phyloP scores from a whole-genome alignment of 2,329 filamentous ascomycete species.

The Chrysoporthe puriensis region DNA sequence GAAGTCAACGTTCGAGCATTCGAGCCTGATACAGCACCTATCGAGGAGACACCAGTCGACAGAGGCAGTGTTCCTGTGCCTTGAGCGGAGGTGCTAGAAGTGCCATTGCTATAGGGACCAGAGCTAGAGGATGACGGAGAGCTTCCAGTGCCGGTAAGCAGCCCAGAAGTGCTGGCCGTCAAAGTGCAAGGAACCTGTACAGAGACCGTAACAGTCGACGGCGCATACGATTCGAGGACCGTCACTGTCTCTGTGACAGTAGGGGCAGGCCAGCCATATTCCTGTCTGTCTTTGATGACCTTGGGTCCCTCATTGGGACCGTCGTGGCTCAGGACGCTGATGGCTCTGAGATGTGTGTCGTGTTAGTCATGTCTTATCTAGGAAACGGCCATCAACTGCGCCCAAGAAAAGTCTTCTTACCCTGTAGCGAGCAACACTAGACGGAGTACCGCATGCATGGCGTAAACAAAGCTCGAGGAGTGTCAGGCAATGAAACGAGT shows the following conservation, averaged over 20 bases:
- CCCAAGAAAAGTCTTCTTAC: slow-evolving; percentile 4
- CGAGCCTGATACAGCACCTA: not conserved
- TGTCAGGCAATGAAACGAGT: not conserved
- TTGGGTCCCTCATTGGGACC: slow-evolving; percentile 5
- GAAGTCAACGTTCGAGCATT: not conserved
- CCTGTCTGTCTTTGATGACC: slow-evolving; percentile 22
- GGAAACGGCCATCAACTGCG: not conserved
- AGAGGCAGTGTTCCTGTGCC: slow-evolving; percentile 19
- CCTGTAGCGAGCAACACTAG: slow-evolving; percentile 22
- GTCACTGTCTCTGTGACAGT: slow-evolving; percentile 23
- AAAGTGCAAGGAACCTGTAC: slow-evolving; percentile 12
- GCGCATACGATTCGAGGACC: slow-evolving; percentile 13
- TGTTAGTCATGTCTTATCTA: slow-evolving; percentile 27
- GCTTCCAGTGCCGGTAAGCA: slow-evolving; percentile 17
- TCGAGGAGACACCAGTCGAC: slow-evolving; percentile 15
- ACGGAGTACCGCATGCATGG: slow-evolving; percentile 19
- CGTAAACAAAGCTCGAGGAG: not conserved
- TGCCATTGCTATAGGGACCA: slow-evolving; percentile 24
- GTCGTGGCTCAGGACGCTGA: slow-evolving; percentile 25
- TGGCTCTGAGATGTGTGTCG: slow-evolving; percentile 9
- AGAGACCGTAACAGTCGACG: slow-evolving; percentile 23
- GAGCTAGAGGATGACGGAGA: slow-evolving; percentile 10
- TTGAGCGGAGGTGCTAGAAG: slow-evolving; percentile 14
- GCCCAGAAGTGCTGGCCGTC: slow-evolving; percentile 1
- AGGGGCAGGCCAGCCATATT: slow-evolving; percentile 11